Base-by-base conservation (phyloP, 371 early-diverging fungal genomes). In the Entomophthora muscae region DNA sequence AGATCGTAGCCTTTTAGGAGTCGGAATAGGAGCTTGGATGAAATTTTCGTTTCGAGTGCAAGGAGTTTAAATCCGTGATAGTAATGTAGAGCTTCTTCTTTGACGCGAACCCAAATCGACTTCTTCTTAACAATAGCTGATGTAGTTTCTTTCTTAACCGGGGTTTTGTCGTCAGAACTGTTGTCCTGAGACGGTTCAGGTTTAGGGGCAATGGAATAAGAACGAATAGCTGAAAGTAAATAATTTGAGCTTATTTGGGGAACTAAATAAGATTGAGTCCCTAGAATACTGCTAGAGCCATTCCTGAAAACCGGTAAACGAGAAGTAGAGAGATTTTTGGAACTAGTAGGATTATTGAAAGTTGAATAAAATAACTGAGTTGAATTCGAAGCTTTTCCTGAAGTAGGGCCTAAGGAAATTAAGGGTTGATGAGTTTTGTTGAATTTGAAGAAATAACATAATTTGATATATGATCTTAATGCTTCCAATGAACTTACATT, bases 61-160 rank as follows among this genome's bases (percentile, higher is more conserved):
- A 98, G 75, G 23, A 96, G 80, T 74, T 93, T 90, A 24, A 90
- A 86, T 13, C 96, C 98, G 63, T 93, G 85, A 93, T 93, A 94
- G 75, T 92, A 91, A 75, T 98, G 98, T 32, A 81, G 69, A 13
- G 83, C 81, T 72, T 96, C 98, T 28, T 88, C 84, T 75, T 95
- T 95, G 66, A 95, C 79, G 55, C 86, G 77, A 61, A 78, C 80
- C 83, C 80, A 78, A 1, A 89, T 57, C 22, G 88, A 79, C 70
- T 85, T 86, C 66, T 87, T 87, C 55, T 76, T 78, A 0, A 61
- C 59, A 13, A 69, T 66, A 23, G 69, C 65, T 2, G 73, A 57
- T 31, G 66, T 32, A 26, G 66, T 67, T 13, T 57, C 57, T 26
- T 26, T 33, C 62, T 64, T 66, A 57, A 23, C 27, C 31, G 23